A percentile compares a stretch with the other conserved stretches of the same genome.
These are phyloP conservation scores for Metschnikowia baotianmanensis DNA, from an alignment of 805 yeast genomes.

Conservation along the genomic window DNA sequence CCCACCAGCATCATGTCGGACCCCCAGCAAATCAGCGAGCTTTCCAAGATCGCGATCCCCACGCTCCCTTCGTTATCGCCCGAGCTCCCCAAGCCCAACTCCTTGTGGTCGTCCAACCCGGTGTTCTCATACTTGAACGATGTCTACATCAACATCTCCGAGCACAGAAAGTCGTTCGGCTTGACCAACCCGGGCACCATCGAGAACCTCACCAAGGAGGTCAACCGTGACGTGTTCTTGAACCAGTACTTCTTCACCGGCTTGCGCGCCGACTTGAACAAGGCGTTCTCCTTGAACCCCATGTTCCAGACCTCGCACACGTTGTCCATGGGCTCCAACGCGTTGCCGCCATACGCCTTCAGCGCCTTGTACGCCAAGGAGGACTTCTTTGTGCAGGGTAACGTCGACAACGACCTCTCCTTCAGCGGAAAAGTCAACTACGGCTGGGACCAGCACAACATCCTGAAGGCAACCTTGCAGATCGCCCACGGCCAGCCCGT, in stretches of 20 bases:
- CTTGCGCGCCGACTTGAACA: slow-evolving; percentile 91
- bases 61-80: slow-evolving; percentile 59
- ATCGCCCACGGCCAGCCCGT: slow-evolving; percentile 85
- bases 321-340: slow-evolving; percentile 81
- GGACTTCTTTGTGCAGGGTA: slow-evolving; percentile 83
- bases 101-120: slow-evolving; percentile 81
- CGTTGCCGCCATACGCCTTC: slow-evolving; percentile 87
- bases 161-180: slow-evolving; percentile 79
- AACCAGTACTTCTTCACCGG: slow-evolving; percentile 92
- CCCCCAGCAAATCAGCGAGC: slow-evolving; percentile 41
- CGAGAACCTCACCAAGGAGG: slow-evolving; percentile 92
- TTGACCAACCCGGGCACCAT: slow-evolving; percentile 91
- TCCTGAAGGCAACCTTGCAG: slow-evolving; percentile 85
- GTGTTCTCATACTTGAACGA: slow-evolving; percentile 75
- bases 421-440: slow-evolving; percentile 87
- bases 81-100: slow-evolving; percentile 49
- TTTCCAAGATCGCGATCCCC: slow-evolving; percentile 54
- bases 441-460: slow-evolving; percentile 78
- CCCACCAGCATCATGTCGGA: slow-evolving; percentile 13
- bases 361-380: slow-evolving; percentile 88
- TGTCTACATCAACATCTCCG: slow-evolving; percentile 65
- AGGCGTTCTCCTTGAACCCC: slow-evolving; percentile 87
- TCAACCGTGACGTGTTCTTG: slow-evolving; percentile 86
- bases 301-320: slow-evolving; percentile 97
- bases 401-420: slow-evolving; percentile 81